Conservation (phyloP, 1,139 yeast genomes). For the Yamadazyma aaseri region DNA sequence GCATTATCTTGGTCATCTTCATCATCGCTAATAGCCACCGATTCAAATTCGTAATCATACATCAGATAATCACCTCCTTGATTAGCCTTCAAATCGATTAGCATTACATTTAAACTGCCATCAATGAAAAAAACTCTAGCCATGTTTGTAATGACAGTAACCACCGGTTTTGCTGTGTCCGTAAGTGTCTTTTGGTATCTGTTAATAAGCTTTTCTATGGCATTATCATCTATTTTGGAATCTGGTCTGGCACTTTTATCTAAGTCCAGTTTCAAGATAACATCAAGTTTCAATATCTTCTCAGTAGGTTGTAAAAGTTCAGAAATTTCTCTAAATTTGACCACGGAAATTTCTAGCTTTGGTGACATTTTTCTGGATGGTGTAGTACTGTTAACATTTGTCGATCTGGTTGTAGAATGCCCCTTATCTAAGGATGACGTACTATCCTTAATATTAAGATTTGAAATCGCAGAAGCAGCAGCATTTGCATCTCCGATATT, state of each 20-base stretch:
- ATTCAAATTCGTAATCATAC: constrained; percentile 73
- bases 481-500: neutral
- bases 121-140: constrained; percentile 47
- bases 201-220: constrained; percentile 42
- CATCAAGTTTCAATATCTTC: constrained; percentile 44
- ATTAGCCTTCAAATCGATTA: constrained; percentile 49
- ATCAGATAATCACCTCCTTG: constrained; percentile 64
- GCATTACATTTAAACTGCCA: constrained; percentile 34
- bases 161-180: constrained; percentile 35
- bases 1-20: constrained; percentile 19
- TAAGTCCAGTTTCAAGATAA: constrained; percentile 37
- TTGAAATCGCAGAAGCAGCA: constrained; percentile 10
- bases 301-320: constrained; percentile 33
- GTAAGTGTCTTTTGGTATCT: constrained; percentile 35
- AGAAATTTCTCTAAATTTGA: constrained; percentile 36
- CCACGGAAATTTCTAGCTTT: constrained; percentile 8
- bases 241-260: constrained; percentile 24
- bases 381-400: no score
- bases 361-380: no score
- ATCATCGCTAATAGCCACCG: constrained; percentile 42
- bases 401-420: no score
- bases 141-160: constrained; percentile 49
- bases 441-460: constrained; percentile 4
- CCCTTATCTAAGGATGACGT: neutral
- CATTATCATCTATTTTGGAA: constrained; percentile 32